phyloP scores from a whole-genome alignment of 2,329 filamentous ascomycete species.

The Aspergillus piperis region DNA sequence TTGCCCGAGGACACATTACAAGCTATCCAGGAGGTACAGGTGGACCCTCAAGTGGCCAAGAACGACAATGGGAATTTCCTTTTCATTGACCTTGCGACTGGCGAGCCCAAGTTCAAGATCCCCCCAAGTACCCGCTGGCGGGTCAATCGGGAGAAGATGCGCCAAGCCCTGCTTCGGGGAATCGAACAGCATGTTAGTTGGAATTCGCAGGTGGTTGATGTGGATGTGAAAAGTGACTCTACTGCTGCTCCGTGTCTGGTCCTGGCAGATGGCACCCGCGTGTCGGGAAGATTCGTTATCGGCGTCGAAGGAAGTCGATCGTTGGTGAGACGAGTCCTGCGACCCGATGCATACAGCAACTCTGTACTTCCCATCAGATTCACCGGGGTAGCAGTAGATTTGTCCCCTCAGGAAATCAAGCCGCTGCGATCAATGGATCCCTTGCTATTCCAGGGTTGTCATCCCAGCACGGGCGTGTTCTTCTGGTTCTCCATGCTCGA shows the following conservation, averaged over 20 bases:
- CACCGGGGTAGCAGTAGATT: constrained; percentile 29
- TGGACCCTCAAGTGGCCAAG: constrained; percentile 25
- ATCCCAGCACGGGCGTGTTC: constrained; percentile 25
- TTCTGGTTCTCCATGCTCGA: constrained; percentile 44
- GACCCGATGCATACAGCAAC: constrained; percentile 27
- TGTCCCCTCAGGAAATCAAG: constrained; percentile 57
- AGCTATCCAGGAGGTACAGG: constrained; percentile 24
- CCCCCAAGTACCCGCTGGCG: constrained; percentile 32
- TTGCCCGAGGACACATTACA: constrained; percentile 19
- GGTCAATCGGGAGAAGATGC: constrained; percentile 29
- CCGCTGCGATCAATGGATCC: constrained; percentile 59
- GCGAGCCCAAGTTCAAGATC: constrained; percentile 32
- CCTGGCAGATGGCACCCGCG: constrained; percentile 14
- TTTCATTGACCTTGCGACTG: constrained; percentile 33
- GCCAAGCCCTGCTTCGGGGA: constrained; percentile 20
- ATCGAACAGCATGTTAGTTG: constrained; percentile 27
- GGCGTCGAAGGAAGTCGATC: constrained; percentile 28
- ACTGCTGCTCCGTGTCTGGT: neutral
- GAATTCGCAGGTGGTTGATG: constrained; percentile 17
- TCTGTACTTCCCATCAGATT: constrained; percentile 24
- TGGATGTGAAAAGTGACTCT: constrained; percentile 6
- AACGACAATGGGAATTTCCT: constrained; percentile 30
- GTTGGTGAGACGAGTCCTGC: constrained; percentile 23
- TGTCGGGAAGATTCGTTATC: constrained; percentile 20
- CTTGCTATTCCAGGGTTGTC: constrained; percentile 30